Evolutionary conservation across 176 grass and related monocot species (phyloP).

Genomic region (Olyra latifolia): DNA sequence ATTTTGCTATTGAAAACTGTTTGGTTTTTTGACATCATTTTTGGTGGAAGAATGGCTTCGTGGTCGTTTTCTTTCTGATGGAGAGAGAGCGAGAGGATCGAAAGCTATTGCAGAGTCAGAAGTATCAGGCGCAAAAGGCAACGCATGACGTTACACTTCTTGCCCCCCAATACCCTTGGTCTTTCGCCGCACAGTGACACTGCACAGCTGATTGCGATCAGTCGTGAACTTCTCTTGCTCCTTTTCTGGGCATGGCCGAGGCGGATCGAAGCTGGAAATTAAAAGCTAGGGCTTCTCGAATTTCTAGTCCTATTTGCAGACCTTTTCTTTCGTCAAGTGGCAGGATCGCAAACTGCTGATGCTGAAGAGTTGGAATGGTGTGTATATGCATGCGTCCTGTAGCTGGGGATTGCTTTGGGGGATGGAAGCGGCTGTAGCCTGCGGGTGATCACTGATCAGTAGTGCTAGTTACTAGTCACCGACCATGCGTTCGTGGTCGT

Average conservation of each 20-base stretch:
- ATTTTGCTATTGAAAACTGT: background rate
- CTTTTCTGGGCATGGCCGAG: background rate
- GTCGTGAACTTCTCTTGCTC: background rate
- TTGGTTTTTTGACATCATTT: background rate
- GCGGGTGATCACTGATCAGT: too few relatives aligned
- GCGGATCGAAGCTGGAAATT: background rate
- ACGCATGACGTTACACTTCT: background rate
- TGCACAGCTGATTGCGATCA: background rate
- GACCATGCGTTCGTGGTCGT: too few relatives aligned
- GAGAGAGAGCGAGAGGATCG: background rate
- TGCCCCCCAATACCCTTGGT: background rate
- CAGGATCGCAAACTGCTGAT: too few relatives aligned
- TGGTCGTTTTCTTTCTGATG: background rate
- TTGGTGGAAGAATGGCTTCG: background rate
- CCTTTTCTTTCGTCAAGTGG: too few relatives aligned
- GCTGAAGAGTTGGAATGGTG: too few relatives aligned
- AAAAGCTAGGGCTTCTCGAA: background rate
- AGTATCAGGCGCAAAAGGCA: background rate
- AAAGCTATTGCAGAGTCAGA: background rate
- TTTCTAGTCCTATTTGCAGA: too few relatives aligned
- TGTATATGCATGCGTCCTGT: too few relatives aligned
- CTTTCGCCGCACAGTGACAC: background rate
- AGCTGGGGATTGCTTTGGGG: too few relatives aligned
- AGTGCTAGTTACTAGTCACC: too few relatives aligned
- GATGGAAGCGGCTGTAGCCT: too few relatives aligned